Conservation (phyloP, 2,329 filamentous ascomycete genomes). For the Microcyclospora pomicola region DNA sequence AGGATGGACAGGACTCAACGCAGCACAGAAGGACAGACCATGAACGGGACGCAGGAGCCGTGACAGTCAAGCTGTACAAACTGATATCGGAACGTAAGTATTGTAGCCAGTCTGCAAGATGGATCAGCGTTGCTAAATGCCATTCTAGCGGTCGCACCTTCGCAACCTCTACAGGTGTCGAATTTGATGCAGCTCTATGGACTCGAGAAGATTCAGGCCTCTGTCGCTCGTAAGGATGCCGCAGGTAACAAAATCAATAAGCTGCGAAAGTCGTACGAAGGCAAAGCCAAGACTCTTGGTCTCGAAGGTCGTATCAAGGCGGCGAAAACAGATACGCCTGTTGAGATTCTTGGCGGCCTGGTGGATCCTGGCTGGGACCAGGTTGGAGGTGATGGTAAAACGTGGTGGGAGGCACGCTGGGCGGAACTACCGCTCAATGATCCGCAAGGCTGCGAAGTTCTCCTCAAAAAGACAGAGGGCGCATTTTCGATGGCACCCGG, state of each 20-base stretch:
- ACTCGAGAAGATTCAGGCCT: slow-evolving; percentile 41
- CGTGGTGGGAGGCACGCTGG: slow-evolving; percentile 23
- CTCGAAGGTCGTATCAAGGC: slow-evolving; percentile 38
- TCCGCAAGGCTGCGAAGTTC: slow-evolving; percentile 8
- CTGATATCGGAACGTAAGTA: slow-evolving; percentile 20
- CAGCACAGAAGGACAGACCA: slow-evolving; percentile 32
- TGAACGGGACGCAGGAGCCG: slow-evolving; percentile 25
- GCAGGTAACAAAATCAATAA: slow-evolving; percentile 54
- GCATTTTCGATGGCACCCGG: slow-evolving; percentile 32
- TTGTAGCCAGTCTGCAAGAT: background rate
- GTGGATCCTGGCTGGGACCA: slow-evolving; percentile 20
- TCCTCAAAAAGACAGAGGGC: slow-evolving; percentile 25
- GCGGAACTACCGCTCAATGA: slow-evolving; percentile 20
- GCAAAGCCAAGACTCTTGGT: slow-evolving; percentile 36
- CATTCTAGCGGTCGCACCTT: slow-evolving; percentile 27
- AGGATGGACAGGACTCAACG: slow-evolving; percentile 5
- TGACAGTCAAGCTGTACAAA: slow-evolving; percentile 11
- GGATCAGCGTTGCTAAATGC: slow-evolving; percentile 18
- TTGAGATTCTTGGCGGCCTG: slow-evolving; percentile 21
- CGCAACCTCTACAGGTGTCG: slow-evolving; percentile 42
- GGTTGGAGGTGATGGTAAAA: slow-evolving; percentile 19
- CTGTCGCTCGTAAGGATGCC: slow-evolving; percentile 46
- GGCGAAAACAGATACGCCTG: slow-evolving; percentile 20
- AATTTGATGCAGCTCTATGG: slow-evolving; percentile 47
- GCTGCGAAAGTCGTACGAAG: slow-evolving; percentile 43